Base-by-base conservation (phyloP, 208 protist genomes). In the Angomonas desouzai region DNA sequence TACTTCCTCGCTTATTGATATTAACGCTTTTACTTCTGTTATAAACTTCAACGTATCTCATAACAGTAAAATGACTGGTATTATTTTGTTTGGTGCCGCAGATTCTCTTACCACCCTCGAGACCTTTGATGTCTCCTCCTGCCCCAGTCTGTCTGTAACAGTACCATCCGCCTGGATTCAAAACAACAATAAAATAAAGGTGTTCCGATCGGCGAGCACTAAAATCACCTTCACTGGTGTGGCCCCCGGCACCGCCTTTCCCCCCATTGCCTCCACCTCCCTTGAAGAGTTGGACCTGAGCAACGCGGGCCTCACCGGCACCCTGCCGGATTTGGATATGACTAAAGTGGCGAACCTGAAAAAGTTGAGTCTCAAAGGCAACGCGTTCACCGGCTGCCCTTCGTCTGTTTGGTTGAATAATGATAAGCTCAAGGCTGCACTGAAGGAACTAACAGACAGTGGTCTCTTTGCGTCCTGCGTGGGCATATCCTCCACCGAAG, bases 241-340 rank as follows among this genome's bases (percentile, higher is more conserved):
- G 13, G 95, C 98, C 1, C 87, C 99, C 22, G 87, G 98, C 56
- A 98, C 92, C 7, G 76, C 99, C 43, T 98, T 97, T 49, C 99
- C 99, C 81, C 98, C 99, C 65, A 97, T 99, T 18, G 98, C 97
- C 34, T 98, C 98, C 47, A 88, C 90, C 48, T 97, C 99, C 65
- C 30, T 56, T 20, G 96, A 99, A 86, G 99, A 98, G 23, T 97
- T 98, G 77, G 65, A 82, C 1, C 78, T 99, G 48, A 91, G 99
- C 68, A 97, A 99, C 81, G 69, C 71, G 30, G 81, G 83, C 7
- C 85, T 79, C 16, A 82, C 99, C 9, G 55, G 72, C 10, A 45
- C 63, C 36, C 73, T 99, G 16, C 61, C 53, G 0, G 55, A 72
- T 13, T 77, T 99, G 20, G 77, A 40, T 13, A 40, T 40, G 36